Evolutionary conservation across 805 yeast genomes (phyloP).

Genomic region (Yarrowia sp.): DNA sequence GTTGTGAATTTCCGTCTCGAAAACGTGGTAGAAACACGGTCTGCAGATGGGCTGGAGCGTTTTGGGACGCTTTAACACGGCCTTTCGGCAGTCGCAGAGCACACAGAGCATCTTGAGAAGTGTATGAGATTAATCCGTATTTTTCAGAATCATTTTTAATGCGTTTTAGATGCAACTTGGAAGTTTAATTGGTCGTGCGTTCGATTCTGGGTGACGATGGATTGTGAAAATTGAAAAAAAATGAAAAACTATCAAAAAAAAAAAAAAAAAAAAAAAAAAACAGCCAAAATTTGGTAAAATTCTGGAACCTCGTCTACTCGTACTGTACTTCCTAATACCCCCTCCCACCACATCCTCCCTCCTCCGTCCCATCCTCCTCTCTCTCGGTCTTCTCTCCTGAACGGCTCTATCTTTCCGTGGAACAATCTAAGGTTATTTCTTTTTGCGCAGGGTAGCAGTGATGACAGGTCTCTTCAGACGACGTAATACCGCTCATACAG

Average conservation of each 20-base stretch:
- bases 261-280: no score
- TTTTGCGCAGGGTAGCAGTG: not conserved
- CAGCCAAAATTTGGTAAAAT: no score
- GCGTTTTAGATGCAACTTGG: not conserved
- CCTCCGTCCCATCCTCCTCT: no score
- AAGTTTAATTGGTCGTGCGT: no score
- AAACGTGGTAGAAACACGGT: constrained; percentile 81
- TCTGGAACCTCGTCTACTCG: no score
- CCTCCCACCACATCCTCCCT: no score
- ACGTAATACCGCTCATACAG: not conserved
- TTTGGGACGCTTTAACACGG: constrained; percentile 88
- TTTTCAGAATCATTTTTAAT: not conserved
- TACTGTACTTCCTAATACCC: no score
- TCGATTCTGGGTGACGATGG: not conserved
- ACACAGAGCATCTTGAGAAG: constrained; percentile 54
- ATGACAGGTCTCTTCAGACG: not conserved
- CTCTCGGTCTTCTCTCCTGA: no score
- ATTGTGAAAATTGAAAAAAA: no score
- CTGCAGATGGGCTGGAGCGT: constrained; percentile 87
- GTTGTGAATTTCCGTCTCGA: constrained; percentile 93
- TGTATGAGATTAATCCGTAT: not conserved
- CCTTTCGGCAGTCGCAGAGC: constrained; percentile 75
- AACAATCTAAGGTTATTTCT: not conserved
- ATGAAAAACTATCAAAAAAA: no score
- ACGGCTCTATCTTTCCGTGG: not conserved